A percentile compares a stretch with the other conserved stretches of the same genome.
phyloP scores from a whole-genome alignment of 208 protist species.

The Trypanosoma melophagium region DNA sequence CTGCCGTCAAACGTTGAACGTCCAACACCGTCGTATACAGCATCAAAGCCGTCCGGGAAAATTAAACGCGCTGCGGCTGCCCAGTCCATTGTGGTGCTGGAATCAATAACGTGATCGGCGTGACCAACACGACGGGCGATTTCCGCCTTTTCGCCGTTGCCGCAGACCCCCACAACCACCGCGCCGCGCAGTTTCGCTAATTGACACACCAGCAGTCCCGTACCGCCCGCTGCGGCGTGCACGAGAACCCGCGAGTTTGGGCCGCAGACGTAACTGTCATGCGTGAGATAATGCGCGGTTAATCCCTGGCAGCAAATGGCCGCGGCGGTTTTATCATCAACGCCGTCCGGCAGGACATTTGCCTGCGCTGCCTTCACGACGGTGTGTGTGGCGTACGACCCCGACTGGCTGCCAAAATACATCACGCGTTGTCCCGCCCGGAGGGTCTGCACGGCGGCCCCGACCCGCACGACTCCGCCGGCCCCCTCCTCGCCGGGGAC shows the following conservation, averaged over 20 bases:
- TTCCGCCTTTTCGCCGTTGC: conserved; percentile 64
- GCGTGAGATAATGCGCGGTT: conserved; percentile 88
- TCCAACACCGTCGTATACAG: conserved; percentile 92
- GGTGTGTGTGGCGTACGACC: conserved; percentile 74
- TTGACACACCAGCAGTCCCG: conserved; percentile 83
- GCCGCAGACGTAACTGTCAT: conserved; percentile 53
- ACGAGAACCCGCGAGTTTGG: conserved; percentile 63
- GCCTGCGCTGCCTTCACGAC: conserved; percentile 20
- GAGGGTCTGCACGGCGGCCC: conserved; percentile 2
- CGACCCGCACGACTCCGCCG: conserved; percentile 58
- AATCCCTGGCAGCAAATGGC: conserved; percentile 79
- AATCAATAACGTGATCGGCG: conserved; percentile 78
- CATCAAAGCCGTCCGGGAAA: conserved; percentile 62
- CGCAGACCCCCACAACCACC: conserved; percentile 87
- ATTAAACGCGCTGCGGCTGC: conserved; percentile 45
- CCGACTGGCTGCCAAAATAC: conserved; percentile 50
- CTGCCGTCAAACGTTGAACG: conserved; percentile 66
- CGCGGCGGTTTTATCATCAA: conserved; percentile 50
- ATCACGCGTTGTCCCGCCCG: conserved; percentile 68
- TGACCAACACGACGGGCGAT: conserved; percentile 46
- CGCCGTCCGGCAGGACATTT: conserved; percentile 44
- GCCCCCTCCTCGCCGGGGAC: conserved; percentile 75
- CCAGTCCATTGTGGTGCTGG: conserved; percentile 56
- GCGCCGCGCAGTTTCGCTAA: conserved; percentile 91
- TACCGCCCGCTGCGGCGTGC: conserved; percentile 88